Percentiles rank a stretch among this genome's conserved stretches.
Conservation (phyloP, 768 basidiomycete genomes). For the Lactarius psammicola region DNA sequence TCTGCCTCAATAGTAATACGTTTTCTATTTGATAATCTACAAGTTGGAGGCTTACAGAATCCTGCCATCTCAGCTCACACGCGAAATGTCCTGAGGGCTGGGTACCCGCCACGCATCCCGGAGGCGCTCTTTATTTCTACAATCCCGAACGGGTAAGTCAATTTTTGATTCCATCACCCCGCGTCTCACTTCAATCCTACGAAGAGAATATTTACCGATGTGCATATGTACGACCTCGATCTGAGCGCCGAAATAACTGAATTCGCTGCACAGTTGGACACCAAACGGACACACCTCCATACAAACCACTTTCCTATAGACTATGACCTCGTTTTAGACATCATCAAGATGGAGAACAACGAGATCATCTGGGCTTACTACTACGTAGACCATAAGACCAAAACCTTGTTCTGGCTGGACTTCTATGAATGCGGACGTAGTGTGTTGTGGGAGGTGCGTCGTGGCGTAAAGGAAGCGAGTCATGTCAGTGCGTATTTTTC, state of each 20-base stretch:
- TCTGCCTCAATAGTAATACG: slow-evolving; percentile 1
- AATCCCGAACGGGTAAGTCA: background rate
- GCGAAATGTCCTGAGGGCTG: background rate
- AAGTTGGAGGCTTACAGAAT: background rate
- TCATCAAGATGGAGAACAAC: background rate
- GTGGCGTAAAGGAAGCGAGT: background rate
- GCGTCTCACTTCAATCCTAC: background rate
- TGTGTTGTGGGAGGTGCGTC: background rate
- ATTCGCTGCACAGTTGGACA: background rate
- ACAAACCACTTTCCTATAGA: background rate
- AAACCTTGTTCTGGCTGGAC: slow-evolving; percentile 14
- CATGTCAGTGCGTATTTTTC: slow-evolving; percentile 15
- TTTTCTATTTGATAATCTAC: background rate
- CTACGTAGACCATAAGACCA: slow-evolving; percentile 14
- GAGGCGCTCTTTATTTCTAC: slow-evolving; percentile 19
- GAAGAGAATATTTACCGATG: slow-evolving; percentile 21
- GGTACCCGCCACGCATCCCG: slow-evolving; percentile 1
- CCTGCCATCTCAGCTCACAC: background rate
- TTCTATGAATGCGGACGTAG: background rate
- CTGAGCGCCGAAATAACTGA: background rate
- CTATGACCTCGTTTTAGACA: slow-evolving; percentile 17
- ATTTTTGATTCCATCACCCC: background rate
- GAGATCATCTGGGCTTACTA: slow-evolving; percentile 12
- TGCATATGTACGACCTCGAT: slow-evolving; percentile 15
- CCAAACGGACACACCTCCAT: background rate